Percentiles rank a stretch among this genome's conserved stretches.
phyloP scores from a whole-genome alignment of 169 alveolate genomes.

The Eimeria acervulina region DNA sequence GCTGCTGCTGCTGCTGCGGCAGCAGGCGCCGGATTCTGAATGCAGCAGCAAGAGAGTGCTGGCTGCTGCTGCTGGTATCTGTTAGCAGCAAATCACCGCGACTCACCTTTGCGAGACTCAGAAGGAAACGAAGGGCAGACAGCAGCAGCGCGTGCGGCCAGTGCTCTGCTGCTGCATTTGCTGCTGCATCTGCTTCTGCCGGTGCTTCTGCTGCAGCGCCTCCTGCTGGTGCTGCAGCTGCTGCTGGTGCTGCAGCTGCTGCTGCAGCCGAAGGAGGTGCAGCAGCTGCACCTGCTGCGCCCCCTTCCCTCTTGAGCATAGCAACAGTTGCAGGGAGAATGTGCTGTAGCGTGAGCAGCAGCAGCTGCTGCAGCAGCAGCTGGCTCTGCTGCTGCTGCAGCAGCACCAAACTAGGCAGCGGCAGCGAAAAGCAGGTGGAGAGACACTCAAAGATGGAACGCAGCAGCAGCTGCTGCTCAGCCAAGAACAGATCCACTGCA shows the following conservation, averaged over 20 bases:
- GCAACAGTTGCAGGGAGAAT: conserved; percentile 13
- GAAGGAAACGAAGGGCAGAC: conserved; percentile 1
- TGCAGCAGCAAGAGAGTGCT: conserved; percentile 5
- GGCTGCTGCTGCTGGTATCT: neutral
- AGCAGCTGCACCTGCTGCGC: neutral
- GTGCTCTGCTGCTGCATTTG: neutral
- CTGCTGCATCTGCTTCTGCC: conserved; percentile 13
- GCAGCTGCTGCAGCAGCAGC: conserved; percentile 53
- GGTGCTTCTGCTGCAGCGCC: conserved; percentile 24
- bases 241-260: neutral
- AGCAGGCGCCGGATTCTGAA: neutral
- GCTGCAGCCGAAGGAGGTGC: neutral
- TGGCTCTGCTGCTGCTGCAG: conserved; percentile 62
- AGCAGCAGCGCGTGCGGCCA: conserved; percentile 36
- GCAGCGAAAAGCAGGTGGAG: conserved; percentile 17
- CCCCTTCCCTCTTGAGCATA: neutral
- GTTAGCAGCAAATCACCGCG: conserved; percentile 21
- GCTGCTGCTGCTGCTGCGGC: conserved; percentile 68
- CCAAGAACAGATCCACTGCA: neutral
- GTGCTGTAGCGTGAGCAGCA: conserved; percentile 50
- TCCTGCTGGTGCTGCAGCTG: neutral
- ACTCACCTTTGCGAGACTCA: neutral
- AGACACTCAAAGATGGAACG: neutral
- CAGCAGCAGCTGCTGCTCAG: conserved; percentile 55
- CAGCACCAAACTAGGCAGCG: conserved; percentile 17